These are phyloP conservation scores for Thelephora aurantiotincta DNA, from an alignment of 768 basidiomycete genomes.

Conservation along the genomic window DNA sequence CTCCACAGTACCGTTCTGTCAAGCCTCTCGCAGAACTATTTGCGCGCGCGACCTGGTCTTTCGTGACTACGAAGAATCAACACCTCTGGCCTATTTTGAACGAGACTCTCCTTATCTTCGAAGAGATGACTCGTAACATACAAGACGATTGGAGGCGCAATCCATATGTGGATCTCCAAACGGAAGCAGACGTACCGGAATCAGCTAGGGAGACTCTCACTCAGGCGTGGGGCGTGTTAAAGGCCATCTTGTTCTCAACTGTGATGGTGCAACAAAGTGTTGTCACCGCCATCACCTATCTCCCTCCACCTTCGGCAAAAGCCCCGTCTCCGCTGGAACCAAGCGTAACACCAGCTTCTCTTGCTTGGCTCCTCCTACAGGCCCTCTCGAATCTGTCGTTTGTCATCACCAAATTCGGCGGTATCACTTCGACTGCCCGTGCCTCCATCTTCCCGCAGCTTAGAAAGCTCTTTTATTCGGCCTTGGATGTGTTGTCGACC, in stretches of 20 bases:
- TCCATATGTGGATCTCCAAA: slow-evolving; percentile 12
- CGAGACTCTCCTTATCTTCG: slow-evolving; percentile 8
- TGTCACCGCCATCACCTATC: slow-evolving; percentile 39
- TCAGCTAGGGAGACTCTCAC: slow-evolving; percentile 30
- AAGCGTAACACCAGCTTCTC: slow-evolving; percentile 19
- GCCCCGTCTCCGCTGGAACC: slow-evolving; percentile 1
- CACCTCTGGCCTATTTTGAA: slow-evolving; percentile 15
- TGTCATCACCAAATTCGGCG: slow-evolving; percentile 70
- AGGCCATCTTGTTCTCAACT: slow-evolving; percentile 60
- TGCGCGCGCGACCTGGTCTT: slow-evolving; percentile 12
- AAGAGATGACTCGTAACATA: slow-evolving; percentile 10
- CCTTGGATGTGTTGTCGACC: slow-evolving; percentile 55
- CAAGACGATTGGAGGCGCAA: slow-evolving; percentile 17
- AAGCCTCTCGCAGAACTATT: slow-evolving; percentile 11
- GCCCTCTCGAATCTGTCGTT: slow-evolving; percentile 59
- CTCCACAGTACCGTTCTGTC: slow-evolving; percentile 13
- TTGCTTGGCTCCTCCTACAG: slow-evolving; percentile 41
- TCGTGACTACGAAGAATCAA: slow-evolving; percentile 12
- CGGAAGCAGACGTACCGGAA: slow-evolving; percentile 18
- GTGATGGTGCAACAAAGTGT: slow-evolving; percentile 57
- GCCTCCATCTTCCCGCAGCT: slow-evolving; percentile 51
- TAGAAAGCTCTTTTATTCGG: slow-evolving; percentile 60
- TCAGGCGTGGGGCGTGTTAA: slow-evolving; percentile 54
- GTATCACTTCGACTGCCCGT: slow-evolving; percentile 37
- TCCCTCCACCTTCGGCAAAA: slow-evolving; percentile 20